Evolutionary conservation across 345 rosid species (phyloP).

Genomic region (Geranium rotundifolium): DNA sequence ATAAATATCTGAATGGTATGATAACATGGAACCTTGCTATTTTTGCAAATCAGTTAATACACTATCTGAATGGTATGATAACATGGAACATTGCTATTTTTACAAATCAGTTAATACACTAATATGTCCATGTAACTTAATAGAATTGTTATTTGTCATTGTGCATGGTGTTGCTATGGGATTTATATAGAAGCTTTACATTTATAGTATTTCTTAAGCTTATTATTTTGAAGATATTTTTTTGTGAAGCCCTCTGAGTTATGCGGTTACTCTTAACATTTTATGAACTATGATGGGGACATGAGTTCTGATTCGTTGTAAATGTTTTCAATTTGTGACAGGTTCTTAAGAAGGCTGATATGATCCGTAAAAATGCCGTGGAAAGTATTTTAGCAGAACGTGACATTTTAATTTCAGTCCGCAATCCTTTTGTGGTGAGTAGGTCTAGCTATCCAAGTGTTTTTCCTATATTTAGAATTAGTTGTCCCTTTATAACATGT

Average conservation of each 20-base stretch:
- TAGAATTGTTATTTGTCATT: too few relatives aligned
- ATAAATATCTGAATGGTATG: too few relatives aligned
- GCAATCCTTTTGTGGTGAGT: constrained; percentile 99
- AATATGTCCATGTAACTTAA: too few relatives aligned
- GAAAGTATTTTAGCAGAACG: constrained; percentile 99
- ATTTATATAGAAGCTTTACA: too few relatives aligned
- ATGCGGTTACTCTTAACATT: not conserved
- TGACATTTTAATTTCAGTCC: constrained; percentile 93
- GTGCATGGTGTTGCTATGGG: too few relatives aligned
- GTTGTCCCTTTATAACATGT: constrained; percentile 16
- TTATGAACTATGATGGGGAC: not conserved
- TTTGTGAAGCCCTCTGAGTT: not conserved
- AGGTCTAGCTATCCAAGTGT: constrained; percentile 25
- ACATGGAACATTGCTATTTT: too few relatives aligned
- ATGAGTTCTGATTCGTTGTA: constrained; percentile 1
- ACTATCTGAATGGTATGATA: too few relatives aligned
- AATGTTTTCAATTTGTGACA: constrained; percentile 18
- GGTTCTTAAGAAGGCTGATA: constrained; percentile 99
- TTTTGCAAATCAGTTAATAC: too few relatives aligned
- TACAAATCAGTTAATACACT: too few relatives aligned
- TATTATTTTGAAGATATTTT: too few relatives aligned
- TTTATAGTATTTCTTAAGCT: too few relatives aligned
- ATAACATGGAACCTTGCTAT: too few relatives aligned
- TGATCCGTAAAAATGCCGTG: constrained; percentile 98
- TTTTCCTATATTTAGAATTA: constrained; percentile 12